phyloP scores from a whole-genome alignment of 306 rosid species.

The Trifolium dubium region DNA sequence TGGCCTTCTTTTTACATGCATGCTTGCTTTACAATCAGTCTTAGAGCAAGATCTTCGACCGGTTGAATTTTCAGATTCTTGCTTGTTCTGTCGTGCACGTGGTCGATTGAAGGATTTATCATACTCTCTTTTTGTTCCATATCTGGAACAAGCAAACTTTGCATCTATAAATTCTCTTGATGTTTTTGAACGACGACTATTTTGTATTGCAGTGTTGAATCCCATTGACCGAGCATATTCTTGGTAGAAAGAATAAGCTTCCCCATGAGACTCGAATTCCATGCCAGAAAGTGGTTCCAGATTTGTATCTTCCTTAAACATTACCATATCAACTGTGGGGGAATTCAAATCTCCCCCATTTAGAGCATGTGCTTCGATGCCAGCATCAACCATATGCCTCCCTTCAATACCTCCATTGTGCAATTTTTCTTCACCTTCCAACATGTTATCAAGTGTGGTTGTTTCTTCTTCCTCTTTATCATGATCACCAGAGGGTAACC shows the following conservation, averaged over 20 bases:
- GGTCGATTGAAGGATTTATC: constrained; percentile 86
- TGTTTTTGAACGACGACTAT: constrained; percentile 96
- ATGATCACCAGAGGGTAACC: constrained; percentile 90
- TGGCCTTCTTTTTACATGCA: constrained; percentile 96
- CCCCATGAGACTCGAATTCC: constrained; percentile 97
- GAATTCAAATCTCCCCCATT: constrained; percentile 85
- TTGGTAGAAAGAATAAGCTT: constrained; percentile 97
- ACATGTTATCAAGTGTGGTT: constrained; percentile 68
- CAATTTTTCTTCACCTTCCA: constrained; percentile 78
- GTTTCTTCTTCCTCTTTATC: constrained; percentile 86
- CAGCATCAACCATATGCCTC: constrained; percentile 63
- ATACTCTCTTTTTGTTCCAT: constrained; percentile 96
- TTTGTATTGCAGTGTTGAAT: constrained; percentile 96
- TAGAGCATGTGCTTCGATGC: constrained; percentile 63
- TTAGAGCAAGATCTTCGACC: constrained; percentile 95
- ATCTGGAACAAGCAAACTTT: constrained; percentile 96
- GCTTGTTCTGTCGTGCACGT: constrained; percentile 90
- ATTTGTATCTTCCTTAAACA: constrained; percentile 88
- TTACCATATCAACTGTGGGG: constrained; percentile 64
- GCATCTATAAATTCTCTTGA: constrained; percentile 98
- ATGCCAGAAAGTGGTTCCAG: constrained; percentile 99
- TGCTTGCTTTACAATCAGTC: constrained; percentile 98
- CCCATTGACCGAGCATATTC: constrained; percentile 99
- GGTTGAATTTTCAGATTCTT: constrained; percentile 84
- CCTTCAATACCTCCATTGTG: constrained; percentile 74